Conservation (phyloP, 805 yeast species). For the Ogataea corticis region DNA sequence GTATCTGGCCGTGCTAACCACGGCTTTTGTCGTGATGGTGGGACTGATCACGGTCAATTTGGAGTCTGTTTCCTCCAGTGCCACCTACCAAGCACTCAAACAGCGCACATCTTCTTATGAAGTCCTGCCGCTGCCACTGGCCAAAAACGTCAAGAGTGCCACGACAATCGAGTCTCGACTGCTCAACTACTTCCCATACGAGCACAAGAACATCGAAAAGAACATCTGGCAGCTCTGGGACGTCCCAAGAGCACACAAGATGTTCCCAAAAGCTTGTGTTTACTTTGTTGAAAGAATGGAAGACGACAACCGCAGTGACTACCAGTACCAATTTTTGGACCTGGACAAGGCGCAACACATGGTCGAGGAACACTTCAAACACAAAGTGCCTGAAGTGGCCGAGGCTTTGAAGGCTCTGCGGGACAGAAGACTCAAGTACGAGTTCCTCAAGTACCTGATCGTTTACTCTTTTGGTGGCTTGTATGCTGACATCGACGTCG, state of each 20-base stretch:
- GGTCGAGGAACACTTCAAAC: conserved; percentile 12
- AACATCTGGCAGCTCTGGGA: conserved; percentile 23
- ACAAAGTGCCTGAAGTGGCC: conserved; percentile 45
- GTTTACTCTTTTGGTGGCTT: conserved; percentile 54
- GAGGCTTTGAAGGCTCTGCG: conserved; percentile 49
- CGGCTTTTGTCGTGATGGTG: not conserved
- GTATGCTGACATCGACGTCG: conserved; percentile 55
- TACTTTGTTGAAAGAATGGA: conserved; percentile 12
- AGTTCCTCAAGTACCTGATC: conserved; percentile 52
- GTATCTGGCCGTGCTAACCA: not conserved
- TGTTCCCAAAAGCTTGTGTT: conserved; percentile 9
- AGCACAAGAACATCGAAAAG: conserved; percentile 16
- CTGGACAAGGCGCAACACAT: conserved; percentile 11
- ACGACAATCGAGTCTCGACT: conserved; percentile 20
- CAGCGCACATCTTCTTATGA: not conserved
- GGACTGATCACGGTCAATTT: not conserved
- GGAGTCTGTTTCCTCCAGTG: not conserved
- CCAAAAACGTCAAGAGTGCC: conserved; percentile 15
- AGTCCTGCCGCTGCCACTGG: conserved; percentile 2
- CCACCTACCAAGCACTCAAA: not conserved
- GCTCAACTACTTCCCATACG: conserved; percentile 16
- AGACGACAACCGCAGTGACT: conserved; percentile 5
- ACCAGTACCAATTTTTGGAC: conserved; percentile 10
- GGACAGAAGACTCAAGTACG: conserved; percentile 45
- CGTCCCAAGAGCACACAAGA: conserved; percentile 2